Conservation (phyloP, 108 stramenopile species). For the Poteriospumella lacustris region DNA sequence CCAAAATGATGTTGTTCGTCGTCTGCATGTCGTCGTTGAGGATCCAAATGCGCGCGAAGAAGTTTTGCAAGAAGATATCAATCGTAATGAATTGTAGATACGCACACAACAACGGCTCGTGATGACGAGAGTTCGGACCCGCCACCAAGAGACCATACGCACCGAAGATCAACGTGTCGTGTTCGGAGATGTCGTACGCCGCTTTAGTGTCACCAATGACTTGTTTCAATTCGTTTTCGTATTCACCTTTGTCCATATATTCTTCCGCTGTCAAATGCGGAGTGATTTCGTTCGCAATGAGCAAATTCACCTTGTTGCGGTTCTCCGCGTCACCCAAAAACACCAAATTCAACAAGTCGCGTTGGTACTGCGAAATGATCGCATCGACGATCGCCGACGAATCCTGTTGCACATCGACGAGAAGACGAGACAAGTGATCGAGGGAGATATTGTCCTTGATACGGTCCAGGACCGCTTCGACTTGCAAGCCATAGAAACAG, state of each 20-base stretch:
- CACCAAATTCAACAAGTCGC: conserved; percentile 68
- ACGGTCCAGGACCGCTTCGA: conserved; percentile 84
- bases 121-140: conserved; percentile 74
- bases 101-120: conserved; percentile 82
- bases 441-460: conserved; percentile 84
- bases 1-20: conserved; percentile 49
- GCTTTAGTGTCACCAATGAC: conserved; percentile 80
- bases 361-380: conserved; percentile 74
- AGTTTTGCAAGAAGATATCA: conserved; percentile 81
- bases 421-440: conserved; percentile 74
- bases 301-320: conserved; percentile 75
- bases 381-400: conserved; percentile 74
- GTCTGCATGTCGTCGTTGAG: conserved; percentile 72
- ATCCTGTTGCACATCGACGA: conserved; percentile 80
- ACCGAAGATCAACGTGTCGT: conserved; percentile 78
- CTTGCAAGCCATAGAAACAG: conserved; percentile 88
- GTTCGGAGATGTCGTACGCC: conserved; percentile 80
- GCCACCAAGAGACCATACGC: conserved; percentile 73
- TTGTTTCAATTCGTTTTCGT: conserved; percentile 84
- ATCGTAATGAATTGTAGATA: conserved; percentile 76
- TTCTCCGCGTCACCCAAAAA: conserved; percentile 73
- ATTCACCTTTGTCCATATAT: conserved; percentile 89
- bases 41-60: conserved; percentile 79
- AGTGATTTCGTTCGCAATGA: conserved; percentile 85
- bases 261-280: conserved; percentile 83